Conservation (phyloP, 2,329 filamentous ascomycete species). For the Colletotrichum eremochloae region DNA sequence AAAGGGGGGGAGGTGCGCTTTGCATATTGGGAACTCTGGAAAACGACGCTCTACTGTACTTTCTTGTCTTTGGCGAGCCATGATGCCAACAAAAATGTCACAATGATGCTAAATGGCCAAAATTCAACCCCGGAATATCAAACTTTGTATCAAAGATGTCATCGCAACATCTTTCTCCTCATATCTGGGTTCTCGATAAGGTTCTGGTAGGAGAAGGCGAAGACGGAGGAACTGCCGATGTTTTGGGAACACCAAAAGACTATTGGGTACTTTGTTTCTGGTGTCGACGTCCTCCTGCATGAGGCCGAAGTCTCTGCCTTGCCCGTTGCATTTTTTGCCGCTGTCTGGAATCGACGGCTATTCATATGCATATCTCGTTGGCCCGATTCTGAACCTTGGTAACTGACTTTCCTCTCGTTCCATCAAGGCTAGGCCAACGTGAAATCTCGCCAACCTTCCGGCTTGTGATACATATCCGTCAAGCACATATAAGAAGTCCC, state of each 20-base stretch:
- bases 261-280: not conserved
- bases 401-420: not conserved
- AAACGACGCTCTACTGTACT: not conserved
- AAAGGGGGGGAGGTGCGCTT: fast-evolving
- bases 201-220: not conserved
- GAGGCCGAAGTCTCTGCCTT: not conserved
- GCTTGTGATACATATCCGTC: not conserved
- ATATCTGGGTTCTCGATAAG: not conserved
- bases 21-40: not conserved
- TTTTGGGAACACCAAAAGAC: not conserved
- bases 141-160: not conserved
- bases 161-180: not conserved
- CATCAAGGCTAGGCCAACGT: not conserved
- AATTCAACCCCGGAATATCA: not conserved
- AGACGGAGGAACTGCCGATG: not conserved
- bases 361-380: not conserved
- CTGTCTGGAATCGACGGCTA: not conserved
- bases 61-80: too few relatives aligned
- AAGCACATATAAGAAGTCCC: not conserved
- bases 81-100: not conserved
- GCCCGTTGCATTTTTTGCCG: not conserved
- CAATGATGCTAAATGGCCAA: not conserved
- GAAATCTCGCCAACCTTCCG: not conserved
- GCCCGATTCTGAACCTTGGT: not conserved
- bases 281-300: not conserved